phyloP scores from a whole-genome alignment of 768 basidiomycete species.

The Lactarius evosmus region DNA sequence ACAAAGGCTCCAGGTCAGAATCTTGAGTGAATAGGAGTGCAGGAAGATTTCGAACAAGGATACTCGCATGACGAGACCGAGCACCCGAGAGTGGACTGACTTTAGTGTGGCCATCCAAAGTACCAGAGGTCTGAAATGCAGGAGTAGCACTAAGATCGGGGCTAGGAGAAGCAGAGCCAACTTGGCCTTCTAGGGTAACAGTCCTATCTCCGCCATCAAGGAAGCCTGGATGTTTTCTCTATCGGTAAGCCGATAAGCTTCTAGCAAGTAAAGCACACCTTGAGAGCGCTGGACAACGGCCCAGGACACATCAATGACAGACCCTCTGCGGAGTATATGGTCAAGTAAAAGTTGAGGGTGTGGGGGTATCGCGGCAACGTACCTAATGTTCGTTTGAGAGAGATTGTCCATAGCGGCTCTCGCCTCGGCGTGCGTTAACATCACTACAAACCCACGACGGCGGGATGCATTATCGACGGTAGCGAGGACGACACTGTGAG shows the following conservation, averaged over 20 bases:
- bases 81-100: slow-evolving; percentile 9
- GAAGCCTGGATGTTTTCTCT: slow-evolving; percentile 48
- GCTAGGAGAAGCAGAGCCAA: slow-evolving; percentile 34
- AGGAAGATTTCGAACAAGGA: slow-evolving; percentile 66
- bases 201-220: slow-evolving; percentile 79
- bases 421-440: slow-evolving; percentile 72
- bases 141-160: slow-evolving; percentile 32
- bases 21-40: slow-evolving; percentile 62
- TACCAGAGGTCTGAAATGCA: slow-evolving; percentile 28
- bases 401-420: slow-evolving; percentile 61
- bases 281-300: slow-evolving; percentile 84
- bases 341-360: slow-evolving; percentile 1
- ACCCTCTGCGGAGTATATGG: slow-evolving; percentile 47
- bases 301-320: slow-evolving; percentile 80
- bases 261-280: slow-evolving; percentile 41
- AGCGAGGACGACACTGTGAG: slow-evolving; percentile 77
- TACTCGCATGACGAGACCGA: slow-evolving; percentile 28
- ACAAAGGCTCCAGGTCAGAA: slow-evolving; percentile 67
- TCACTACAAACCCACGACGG: slow-evolving; percentile 79
- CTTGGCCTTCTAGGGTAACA: slow-evolving; percentile 53
- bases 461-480: slow-evolving; percentile 83
- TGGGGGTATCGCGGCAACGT: slow-evolving; percentile 24
- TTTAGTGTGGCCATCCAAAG: slow-evolving; percentile 17
- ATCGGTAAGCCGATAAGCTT: slow-evolving; percentile 15
- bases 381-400: slow-evolving; percentile 72